These are phyloP conservation scores for Elsinoe necatrix DNA, from an alignment of 2,329 filamentous ascomycete genomes.

Conservation along the genomic window DNA sequence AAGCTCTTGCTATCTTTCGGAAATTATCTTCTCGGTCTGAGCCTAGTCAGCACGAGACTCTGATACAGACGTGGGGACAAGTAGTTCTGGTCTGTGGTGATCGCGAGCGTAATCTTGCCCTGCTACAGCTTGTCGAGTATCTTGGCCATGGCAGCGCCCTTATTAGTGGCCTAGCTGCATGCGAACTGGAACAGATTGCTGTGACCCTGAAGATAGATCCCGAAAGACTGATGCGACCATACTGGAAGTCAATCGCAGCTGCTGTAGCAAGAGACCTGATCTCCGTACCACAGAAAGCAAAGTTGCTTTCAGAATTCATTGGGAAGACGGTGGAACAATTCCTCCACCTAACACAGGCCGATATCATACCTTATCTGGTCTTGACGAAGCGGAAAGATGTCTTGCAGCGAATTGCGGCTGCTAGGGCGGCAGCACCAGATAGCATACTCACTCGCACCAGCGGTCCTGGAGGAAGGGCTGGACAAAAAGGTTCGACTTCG, in stretches of 20 bases:
- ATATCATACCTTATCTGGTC: slow-evolving; percentile 81
- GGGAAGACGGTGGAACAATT: slow-evolving; percentile 67
- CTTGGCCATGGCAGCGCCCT: slow-evolving; percentile 75
- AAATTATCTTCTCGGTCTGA: slow-evolving; percentile 61
- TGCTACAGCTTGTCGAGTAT: slow-evolving; percentile 78
- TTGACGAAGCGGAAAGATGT: slow-evolving; percentile 68
- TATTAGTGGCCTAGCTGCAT: slow-evolving; percentile 71
- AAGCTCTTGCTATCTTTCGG: slow-evolving; percentile 62
- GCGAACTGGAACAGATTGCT: slow-evolving; percentile 70
- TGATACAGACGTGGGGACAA: slow-evolving; percentile 78
- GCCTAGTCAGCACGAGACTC: slow-evolving; percentile 66
- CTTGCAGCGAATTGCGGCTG: slow-evolving; percentile 71
- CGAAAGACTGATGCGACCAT: slow-evolving; percentile 68
- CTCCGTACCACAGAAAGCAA: slow-evolving; percentile 70
- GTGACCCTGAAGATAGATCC: slow-evolving; percentile 54
- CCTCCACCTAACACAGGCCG: slow-evolving; percentile 64
- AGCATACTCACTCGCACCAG: too few species aligned
- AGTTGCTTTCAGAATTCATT: slow-evolving; percentile 71
- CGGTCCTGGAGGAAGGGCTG: not conserved
- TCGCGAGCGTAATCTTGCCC: slow-evolving; percentile 75
- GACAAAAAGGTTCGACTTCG: slow-evolving; percentile 15
- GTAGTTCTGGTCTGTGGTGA: slow-evolving; percentile 69
- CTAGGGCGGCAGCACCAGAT: slow-evolving; percentile 42
- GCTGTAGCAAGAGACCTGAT: slow-evolving; percentile 74
- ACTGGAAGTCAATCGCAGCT: slow-evolving; percentile 79